Evolutionary conservation across 345 rosid species (phyloP).

Genomic region (Populus pruinosa): DNA sequence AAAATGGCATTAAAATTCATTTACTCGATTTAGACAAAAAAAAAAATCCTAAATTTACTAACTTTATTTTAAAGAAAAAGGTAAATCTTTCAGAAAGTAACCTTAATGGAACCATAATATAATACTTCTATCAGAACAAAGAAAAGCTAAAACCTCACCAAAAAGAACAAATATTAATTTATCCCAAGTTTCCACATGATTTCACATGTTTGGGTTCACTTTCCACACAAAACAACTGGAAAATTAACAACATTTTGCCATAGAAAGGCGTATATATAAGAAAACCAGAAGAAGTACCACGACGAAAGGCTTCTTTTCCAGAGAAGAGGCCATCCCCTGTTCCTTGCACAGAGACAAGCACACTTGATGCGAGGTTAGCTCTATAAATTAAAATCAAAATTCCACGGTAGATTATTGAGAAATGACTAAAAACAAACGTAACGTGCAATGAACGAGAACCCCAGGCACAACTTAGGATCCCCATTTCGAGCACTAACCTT

Average conservation of each 20-base stretch:
- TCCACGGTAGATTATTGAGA: neutral
- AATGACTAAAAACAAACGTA: neutral
- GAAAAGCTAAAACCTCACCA: too few relatives aligned
- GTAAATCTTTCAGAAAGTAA: too few relatives aligned
- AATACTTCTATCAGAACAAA: neutral
- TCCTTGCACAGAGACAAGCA: slow-evolving; percentile 8
- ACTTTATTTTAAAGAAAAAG: too few relatives aligned
- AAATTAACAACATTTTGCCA: neutral
- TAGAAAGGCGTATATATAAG: neutral
- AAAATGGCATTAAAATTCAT: too few relatives aligned
- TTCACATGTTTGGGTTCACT: neutral
- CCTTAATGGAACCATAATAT: too few relatives aligned
- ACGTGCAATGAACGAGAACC: neutral
- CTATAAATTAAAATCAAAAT: neutral
- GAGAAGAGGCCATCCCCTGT: neutral
- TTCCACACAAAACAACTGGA: neutral
- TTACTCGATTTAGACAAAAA: too few relatives aligned
- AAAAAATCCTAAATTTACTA: too few relatives aligned
- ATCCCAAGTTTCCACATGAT: neutral
- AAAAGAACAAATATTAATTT: neutral
- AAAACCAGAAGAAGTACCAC: neutral
- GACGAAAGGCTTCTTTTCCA: neutral
- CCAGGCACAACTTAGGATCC: neutral
- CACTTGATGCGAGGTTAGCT: slow-evolving; percentile 7
- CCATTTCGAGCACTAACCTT: neutral